Base-by-base conservation (phyloP, 2,329 filamentous ascomycete genomes). In the Didymosphaeria variabile region DNA sequence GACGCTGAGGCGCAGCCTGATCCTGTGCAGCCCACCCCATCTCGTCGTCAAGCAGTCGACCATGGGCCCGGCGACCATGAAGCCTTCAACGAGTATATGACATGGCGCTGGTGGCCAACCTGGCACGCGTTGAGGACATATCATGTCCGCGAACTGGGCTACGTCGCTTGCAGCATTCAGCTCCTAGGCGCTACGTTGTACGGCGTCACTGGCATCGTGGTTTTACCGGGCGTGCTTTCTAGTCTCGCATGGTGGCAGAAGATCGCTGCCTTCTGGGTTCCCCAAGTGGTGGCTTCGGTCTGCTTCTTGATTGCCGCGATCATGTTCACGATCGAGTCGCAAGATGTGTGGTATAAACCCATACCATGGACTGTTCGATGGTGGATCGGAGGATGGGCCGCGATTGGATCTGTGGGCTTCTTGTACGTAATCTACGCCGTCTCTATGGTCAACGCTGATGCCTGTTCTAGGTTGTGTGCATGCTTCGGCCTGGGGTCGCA, bases 161-260 rank as follows among this genome's bases (percentile, higher is more conserved):
- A 56, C 21, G 32, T 56, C 31, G 53, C 42, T 12, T 56, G 53
- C 19, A 46, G 40, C 29, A 56, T 56, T 15, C 42, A 56, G 29
- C 42, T 56, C 12, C 53, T 56, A 21, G 53, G 53, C 9, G 42
- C 53, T n/a, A 46, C 42, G 1, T 17, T 56, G 17, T 56, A 56
- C 29, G 44, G 53, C 29, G 53, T 56, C 17, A 56, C 53, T 23
- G 53, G 53, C 17, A 46, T 56, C 13, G 42, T 56, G 29, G 53
- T 56, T 1, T 21, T 56, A 5, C 53, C 53, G 10, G 53, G 53
- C 9, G 42, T 56, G 13, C 42, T 46, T n/a, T 46, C 38, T 15
- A 56, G 53, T n/a, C 44, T 56, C 19, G 53, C 42, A 10, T 56
- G 53, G 53, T 56, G 53, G 53, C 53, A 56, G 29, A 56, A 56